Base-by-base conservation (phyloP, 306 rosid genomes). In the Spatholobus suberectus region DNA sequence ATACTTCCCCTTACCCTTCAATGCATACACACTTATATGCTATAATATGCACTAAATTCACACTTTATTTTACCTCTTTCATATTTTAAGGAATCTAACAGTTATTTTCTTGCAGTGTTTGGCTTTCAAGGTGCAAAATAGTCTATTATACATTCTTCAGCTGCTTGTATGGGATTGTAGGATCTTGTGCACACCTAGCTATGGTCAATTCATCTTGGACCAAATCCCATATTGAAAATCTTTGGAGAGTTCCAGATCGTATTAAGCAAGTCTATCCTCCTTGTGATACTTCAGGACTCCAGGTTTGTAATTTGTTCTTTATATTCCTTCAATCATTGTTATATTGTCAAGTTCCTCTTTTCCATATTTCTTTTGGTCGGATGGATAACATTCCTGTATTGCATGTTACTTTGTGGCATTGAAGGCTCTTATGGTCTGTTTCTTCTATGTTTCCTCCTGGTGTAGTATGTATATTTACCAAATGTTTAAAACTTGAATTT, bases 121-220 rank as follows among this genome's bases (percentile, higher is more conserved):
- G 96, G 99, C 87, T 93, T 55, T 93, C 99, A 23, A 75, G 83
- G 78, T 76, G 92, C 94, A 94, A 96, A 84, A 62, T 94, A 47
- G 46, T 93, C 52, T 96, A 96, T 77, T 96, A 93, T 87, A 87
- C 90, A 80, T 1, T 93, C 51, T 92, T 96, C 89, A 91, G 96
- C 85, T 83, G 75, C 90, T 85, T 96, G 89, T 92, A 96, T 83
- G 96, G 99, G 49, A 73, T 73, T 83, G 98, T 89, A 12, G 99
- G 99, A 44, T 85, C 97, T 35, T 91, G 87, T 78, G 87, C 99
- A n/a, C 97, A 96, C 87, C 94, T 96, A 62, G 97, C 91, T 11
- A 92, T 93, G 99, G 99, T 96, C 43, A 96, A 93, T 88, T 96
- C 99, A 73, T 91, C 99, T 21, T 96, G 99, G 98, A 96, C 99